Evolutionary conservation across 116 monocot genomes (phyloP), one percentile per base, ranked within the genome.

Genomic region (Dioscorea cayenensis): DNA sequence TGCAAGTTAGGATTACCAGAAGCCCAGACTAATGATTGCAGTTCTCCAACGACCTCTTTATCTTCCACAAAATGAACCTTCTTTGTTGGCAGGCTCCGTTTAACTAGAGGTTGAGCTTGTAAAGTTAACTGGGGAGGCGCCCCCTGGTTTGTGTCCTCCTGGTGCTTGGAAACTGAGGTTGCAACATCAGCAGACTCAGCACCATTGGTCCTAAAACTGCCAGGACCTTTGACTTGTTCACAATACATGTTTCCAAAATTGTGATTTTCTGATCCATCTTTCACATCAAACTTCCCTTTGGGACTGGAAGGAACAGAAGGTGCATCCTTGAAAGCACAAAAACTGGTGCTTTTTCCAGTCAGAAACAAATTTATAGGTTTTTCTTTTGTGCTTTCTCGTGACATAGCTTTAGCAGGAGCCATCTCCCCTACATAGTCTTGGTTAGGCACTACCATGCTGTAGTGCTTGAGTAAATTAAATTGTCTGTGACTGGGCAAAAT

Each of bases 61-160:
- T 75, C 80, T 72, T 89, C 90, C 37, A 59, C 59, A 79, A 94
- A 90, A 35, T 64, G 77, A 70, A 87, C 87, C 76, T 66, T 87
- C 79, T 87, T 85, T 21, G 64, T 77, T 60, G 66, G 55, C n/a
- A 21, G 19, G 16, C 36, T 51, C 27, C 70, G 19, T 49, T 64
- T 75, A 62, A 73, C 51, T 38, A 14, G 2, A 71, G 66, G 60
- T 64, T 38, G 14, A 20, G 58, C 35, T 20, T 36, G 28, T 43
- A 80, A 73, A 71, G 14, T 62, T 65, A 61, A 73, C 65, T 28
- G 23, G 7, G 60, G 51, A 38, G 49, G 65, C 51, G 38, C 29
- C 66, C 18, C 36, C 16, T 0, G 4, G 14, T 32, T 28, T 10
- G 59, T 29, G 61, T 65, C 25, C 52, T 71, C 63, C 32, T 32